Base-by-base conservation (phyloP, 495 filamentous ascomycete species). In the Aeminium ludgeri region DNA sequence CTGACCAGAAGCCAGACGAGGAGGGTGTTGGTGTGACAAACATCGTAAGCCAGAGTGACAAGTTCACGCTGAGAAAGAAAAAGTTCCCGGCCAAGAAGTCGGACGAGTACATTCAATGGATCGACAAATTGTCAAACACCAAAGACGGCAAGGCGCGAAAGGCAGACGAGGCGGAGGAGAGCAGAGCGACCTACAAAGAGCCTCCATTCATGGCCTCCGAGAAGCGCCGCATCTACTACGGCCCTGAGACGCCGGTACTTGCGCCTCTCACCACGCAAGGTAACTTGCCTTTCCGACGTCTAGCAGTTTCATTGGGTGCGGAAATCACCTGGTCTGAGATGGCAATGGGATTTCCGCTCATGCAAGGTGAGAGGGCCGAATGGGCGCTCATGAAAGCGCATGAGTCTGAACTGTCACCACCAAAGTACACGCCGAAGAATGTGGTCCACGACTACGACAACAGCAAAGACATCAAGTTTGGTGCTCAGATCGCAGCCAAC, bases 281-380 rank as follows among this genome's bases (percentile, higher is more conserved):
- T n/a, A 97, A 97, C 51, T 64, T 96, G 20, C 91, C 89, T 1
- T 97, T 94, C 65, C 80, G 89, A 33, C 73, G 91, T 38, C 72
- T 97, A n/a, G 96, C 89, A 52, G 74, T 78, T 0, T 76, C 80
- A 38, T 71, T 95, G 15, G 91, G 89, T 17, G 86, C 89, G 15
- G 82, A 93, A 48, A 63, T 91, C 28, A 97, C 87, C 2, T 96
- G 94, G 64, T 96, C 89, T 0, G 89, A 97, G 55, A 97, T 97
- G 89, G 89, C 91, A 3, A 82, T 96, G 75, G 74, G 84, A 29
- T 59, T 92, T 50, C 84, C 86, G 10, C 60, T 97, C 36, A 67
- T 97, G n/a, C 85, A 95, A 58, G 89, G 89, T 8, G 68, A 78
- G 35, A 93, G 86, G 55, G 66, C 72, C 1, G 89, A 97, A 65